Evolutionary conservation across 148 eudicot species (phyloP), one percentile per base, ranked within the genome.

Genomic region (Linanthus parryae): DNA sequence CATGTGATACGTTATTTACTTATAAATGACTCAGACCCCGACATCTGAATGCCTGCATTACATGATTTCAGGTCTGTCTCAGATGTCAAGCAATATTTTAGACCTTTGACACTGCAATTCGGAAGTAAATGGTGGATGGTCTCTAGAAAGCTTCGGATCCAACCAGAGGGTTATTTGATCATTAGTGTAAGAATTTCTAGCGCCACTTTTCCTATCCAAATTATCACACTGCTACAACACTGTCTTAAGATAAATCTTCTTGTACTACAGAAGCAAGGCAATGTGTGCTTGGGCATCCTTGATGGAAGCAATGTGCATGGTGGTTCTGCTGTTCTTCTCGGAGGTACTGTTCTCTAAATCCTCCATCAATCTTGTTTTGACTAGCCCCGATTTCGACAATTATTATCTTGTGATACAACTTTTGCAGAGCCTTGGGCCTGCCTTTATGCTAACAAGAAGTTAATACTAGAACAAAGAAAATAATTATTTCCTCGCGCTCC

Each of bases 271-370:
- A 71, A 58, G 1, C 67, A 70, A 49, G 82, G 87, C 18, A 76
- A 76, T 68, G 76, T 73, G 48, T 81, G 87, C 59, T 65, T 81
- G 68, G 87, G 87, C 36, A 65, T 81, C 49, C 80, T 81, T 35
- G 79, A 81, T 56, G 87, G 82, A 47, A 73, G 75, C 59, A 40
- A 73, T 24, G 74, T 73, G 8, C 77, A 67, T 34, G 77, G 65
- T 31, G 82, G 80, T 15, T 70, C 82, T 13, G 52, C 66, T 50
- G 30, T 76, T 44, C 58, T 81, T 39, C 77, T 81, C 44, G 87
- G 86, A 73, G 86, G 86, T 80, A 67, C 31, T 24, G 7, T 29
- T 31, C 7, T 37, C 38, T 42, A 5, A 7, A 39, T n/a, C 18
- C 24, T 22, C 24, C 19, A n/a, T n/a, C n/a, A n/a, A n/a, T n/a